Conservation (phyloP, 164 flowering plant species). For the Kalanchoe fedtschenkoi region DNA sequence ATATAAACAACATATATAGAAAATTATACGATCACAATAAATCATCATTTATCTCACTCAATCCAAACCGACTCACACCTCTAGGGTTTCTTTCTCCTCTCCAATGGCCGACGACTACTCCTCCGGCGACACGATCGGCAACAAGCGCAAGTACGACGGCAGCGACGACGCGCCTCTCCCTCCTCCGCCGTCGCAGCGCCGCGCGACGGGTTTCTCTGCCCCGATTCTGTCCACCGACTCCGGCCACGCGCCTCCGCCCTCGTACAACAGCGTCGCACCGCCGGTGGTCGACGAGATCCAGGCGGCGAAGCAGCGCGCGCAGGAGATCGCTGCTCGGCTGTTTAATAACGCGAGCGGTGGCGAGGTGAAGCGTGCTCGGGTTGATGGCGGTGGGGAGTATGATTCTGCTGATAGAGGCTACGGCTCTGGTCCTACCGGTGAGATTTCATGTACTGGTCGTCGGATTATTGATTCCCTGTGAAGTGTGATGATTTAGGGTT, state of each 20-base stretch:
- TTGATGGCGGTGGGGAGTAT: slow-evolving; percentile 42
- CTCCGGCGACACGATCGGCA: slow-evolving; percentile 29
- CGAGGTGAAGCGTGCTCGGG: slow-evolving; percentile 71
- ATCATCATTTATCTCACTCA: not conserved
- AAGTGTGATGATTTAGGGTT: not conserved
- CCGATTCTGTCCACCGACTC: slow-evolving; percentile 56
- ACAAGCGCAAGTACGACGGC: slow-evolving; percentile 65
- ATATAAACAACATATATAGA: too few species aligned
- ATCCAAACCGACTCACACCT: not conserved
- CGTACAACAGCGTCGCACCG: slow-evolving; percentile 59
- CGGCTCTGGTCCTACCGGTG: slow-evolving; percentile 17
- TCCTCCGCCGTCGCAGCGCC: slow-evolving; percentile 21
- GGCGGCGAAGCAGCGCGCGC: slow-evolving; percentile 78
- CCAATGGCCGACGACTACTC: slow-evolving; percentile 19
- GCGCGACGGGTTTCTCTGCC: slow-evolving; percentile 76
- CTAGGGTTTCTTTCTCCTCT: slow-evolving; percentile 22
- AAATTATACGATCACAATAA: not conserved
- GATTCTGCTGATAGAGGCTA: slow-evolving; percentile 31
- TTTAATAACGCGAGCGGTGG: slow-evolving; percentile 36
- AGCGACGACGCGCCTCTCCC: slow-evolving; percentile 31
- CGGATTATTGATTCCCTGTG: not conserved
- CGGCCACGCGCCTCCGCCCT: slow-evolving; percentile 15
- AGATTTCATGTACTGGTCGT: not conserved
- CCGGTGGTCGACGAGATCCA: slow-evolving; percentile 61
- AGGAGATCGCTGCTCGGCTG: slow-evolving; percentile 86